Percentiles rank a stretch among this genome's conserved stretches.
phyloP scores from a whole-genome alignment of 164 flowering plant genomes.

The Vitis rupestris region DNA sequence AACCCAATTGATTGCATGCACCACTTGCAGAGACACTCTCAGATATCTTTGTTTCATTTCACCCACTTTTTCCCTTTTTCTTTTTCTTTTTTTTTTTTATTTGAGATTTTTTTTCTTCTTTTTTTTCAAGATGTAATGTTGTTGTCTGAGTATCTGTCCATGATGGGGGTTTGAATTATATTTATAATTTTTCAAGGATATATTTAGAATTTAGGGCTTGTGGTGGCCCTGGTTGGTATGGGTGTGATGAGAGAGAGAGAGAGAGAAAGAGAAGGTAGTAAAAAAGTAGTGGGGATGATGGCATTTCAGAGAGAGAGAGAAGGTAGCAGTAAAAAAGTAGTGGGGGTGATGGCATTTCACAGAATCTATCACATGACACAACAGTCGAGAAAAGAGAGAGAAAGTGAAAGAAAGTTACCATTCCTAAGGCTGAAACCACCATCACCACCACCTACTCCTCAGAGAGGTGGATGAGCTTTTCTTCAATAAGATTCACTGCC shows the following conservation, averaged over 20 bases:
- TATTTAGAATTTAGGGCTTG: background rate
- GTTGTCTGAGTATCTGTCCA: background rate
- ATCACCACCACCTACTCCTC: too few species aligned
- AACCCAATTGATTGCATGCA: background rate
- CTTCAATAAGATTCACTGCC: too few species aligned
- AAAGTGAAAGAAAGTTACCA: background rate
- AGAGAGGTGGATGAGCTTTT: too few species aligned
- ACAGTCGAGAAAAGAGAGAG: constrained; percentile 15
- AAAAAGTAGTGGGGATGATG: constrained; percentile 23
- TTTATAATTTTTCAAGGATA: constrained; percentile 4
- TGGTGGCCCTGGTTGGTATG: constrained; percentile 7
- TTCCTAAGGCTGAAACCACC: too few species aligned
- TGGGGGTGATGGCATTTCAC: constrained; percentile 20
- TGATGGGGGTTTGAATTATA: background rate
- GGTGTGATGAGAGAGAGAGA: constrained; percentile 7
- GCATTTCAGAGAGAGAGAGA: constrained; percentile 10
- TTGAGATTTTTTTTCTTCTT: background rate
- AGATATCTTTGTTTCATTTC: background rate
- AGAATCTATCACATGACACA: constrained; percentile 33
- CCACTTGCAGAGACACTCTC: background rate
- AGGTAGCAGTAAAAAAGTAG: constrained; percentile 21
- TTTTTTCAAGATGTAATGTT: background rate
- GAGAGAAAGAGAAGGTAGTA: constrained; percentile 13
- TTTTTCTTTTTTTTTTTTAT: background rate
- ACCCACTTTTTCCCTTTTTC: background rate